phyloP scores from a whole-genome alignment of 441 rosid genomes.

The Manihot esculenta region DNA sequence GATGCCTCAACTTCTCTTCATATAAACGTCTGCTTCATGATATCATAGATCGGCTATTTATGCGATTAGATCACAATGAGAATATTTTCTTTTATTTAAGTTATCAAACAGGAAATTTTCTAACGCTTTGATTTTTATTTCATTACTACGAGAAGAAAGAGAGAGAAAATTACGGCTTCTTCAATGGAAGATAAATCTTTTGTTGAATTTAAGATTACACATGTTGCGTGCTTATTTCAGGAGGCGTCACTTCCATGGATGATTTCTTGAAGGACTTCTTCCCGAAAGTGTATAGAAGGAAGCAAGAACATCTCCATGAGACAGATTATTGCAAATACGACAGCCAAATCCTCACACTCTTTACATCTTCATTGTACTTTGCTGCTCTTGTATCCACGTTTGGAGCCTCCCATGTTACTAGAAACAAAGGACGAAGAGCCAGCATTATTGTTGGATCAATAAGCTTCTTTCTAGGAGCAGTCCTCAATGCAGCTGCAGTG shows the following conservation, averaged over 20 bases:
- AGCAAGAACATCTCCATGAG: conserved; percentile 65
- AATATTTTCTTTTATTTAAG: not conserved
- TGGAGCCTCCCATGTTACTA: conserved; percentile 69
- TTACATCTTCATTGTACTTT: conserved; percentile 81
- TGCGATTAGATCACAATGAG: not conserved
- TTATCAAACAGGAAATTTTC: no score
- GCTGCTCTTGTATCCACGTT: conserved; percentile 81
- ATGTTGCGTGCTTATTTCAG: conserved; percentile 29
- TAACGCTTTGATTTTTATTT: no score
- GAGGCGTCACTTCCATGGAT: conserved; percentile 97
- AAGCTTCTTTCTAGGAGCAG: conserved; percentile 76
- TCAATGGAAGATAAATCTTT: not conserved
- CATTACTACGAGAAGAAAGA: no score
- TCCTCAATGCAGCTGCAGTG: conserved; percentile 67
- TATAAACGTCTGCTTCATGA: not conserved
- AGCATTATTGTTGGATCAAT: conserved; percentile 73
- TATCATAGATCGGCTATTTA: not conserved
- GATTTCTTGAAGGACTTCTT: conserved; percentile 83
- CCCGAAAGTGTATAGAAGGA: conserved; percentile 68
- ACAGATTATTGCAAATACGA: conserved; percentile 94
- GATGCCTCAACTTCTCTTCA: not conserved
- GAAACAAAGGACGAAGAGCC: conserved; percentile 60
- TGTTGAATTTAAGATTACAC: not conserved
- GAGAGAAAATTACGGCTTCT: not conserved
- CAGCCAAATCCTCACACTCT: conserved; percentile 72